phyloP scores from a whole-genome alignment of 2,329 filamentous ascomycete genomes.

The Trichoderma endophyticum region DNA sequence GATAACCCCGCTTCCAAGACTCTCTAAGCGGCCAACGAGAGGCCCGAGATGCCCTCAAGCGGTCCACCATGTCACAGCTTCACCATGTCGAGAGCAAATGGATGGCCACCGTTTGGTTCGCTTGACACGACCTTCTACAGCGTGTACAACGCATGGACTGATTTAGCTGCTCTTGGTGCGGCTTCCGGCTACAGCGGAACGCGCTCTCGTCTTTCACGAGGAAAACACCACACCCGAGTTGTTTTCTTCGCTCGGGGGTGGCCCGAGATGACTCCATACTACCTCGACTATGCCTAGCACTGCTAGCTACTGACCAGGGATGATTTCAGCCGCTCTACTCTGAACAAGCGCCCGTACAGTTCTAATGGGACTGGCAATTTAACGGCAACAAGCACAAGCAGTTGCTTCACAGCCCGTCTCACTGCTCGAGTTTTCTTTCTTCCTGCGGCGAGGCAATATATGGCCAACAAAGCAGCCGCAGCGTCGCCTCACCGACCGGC shows the following conservation, averaged over 20 bases:
- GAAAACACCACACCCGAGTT: constrained; percentile 6
- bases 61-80: constrained; percentile 18
- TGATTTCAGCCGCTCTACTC: not conserved
- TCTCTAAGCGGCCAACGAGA: constrained; percentile 11
- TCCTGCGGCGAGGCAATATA: not conserved
- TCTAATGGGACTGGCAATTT: not conserved
- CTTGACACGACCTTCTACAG: constrained; percentile 12
- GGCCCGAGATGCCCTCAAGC: constrained; percentile 9
- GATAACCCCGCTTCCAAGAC: constrained; percentile 15
- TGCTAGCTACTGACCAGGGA: not conserved
- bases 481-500: not conserved
- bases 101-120: constrained; percentile 10
- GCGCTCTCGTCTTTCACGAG: not conserved
- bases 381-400: not conserved
- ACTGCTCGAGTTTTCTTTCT: not conserved
- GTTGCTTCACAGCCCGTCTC: not conserved
- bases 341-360: not conserved
- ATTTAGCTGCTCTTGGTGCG: constrained; percentile 8
- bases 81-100: not conserved
- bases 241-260: constrained; percentile 9
- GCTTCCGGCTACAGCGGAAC: constrained; percentile 3
- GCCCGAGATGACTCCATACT: not conserved
- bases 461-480: not conserved
- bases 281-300: not conserved
- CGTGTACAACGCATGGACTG: constrained; percentile 16